A percentile compares a stretch with the other conserved stretches of the same genome.
These are phyloP conservation scores for Nidularia pulvinata DNA, from an alignment of 768 basidiomycete species.

Conservation along the genomic window DNA sequence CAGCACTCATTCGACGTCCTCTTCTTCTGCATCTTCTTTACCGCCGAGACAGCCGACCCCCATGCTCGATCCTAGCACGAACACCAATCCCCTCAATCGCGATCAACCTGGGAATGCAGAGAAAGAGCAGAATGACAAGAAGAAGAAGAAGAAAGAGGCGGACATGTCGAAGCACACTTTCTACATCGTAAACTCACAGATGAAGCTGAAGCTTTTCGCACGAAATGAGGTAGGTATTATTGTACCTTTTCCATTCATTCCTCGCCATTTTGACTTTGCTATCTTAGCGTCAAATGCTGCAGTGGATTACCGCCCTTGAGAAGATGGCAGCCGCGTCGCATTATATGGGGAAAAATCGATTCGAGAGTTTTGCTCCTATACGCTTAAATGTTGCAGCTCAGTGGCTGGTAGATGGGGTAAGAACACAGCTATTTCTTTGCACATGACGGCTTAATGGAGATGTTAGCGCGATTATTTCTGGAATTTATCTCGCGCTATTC, in stretches of 20 bases:
- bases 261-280: background rate
- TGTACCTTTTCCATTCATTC: background rate
- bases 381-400: slow-evolving; percentile 93
- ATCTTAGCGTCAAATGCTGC: slow-evolving; percentile 87
- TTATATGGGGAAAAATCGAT: slow-evolving; percentile 82
- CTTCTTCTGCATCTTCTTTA: slow-evolving; percentile 31
- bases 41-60: slow-evolving; percentile 43
- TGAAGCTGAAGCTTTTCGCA: slow-evolving; percentile 83
- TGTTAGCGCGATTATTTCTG: slow-evolving; percentile 96
- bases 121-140: slow-evolving; percentile 36
- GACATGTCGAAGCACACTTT: slow-evolving; percentile 94
- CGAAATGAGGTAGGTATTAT: slow-evolving; percentile 71
- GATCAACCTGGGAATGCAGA: slow-evolving; percentile 21
- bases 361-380: slow-evolving; percentile 93
- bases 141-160: slow-evolving; percentile 26
- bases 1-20: slow-evolving; percentile 5
- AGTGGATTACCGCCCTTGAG: slow-evolving; percentile 94
- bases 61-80: slow-evolving; percentile 85
- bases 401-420: slow-evolving; percentile 96
- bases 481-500: slow-evolving; percentile 91
- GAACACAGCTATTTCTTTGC: slow-evolving; percentile 20
- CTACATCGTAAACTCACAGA: slow-evolving; percentile 90
- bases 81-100: slow-evolving; percentile 52
- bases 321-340: slow-evolving; percentile 74
- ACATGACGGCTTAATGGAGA: slow-evolving; percentile 2